Conservation (phyloP, 345 rosid genomes). For the Citrus trifoliata region DNA sequence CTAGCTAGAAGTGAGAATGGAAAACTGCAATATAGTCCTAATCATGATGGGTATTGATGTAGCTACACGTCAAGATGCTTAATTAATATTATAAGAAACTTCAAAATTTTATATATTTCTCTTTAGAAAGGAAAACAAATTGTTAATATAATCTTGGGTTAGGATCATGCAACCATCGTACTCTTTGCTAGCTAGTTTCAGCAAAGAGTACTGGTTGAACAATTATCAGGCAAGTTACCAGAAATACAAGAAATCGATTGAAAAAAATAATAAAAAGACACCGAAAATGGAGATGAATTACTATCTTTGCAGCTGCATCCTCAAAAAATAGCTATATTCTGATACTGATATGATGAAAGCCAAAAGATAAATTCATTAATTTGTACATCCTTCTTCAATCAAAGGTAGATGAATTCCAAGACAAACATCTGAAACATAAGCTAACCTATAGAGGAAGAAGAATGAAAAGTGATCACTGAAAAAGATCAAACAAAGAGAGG, state of each 20-base stretch:
- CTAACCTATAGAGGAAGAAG: conserved; percentile 27
- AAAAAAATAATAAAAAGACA: neutral
- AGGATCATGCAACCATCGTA: conserved; percentile 11
- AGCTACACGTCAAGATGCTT: neutral
- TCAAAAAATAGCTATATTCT: neutral
- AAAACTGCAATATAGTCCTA: too few species aligned
- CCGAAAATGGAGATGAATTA: neutral
- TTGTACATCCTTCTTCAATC: conserved; percentile 51
- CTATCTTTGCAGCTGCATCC: conserved; percentile 21
- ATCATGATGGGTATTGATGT: too few species aligned
- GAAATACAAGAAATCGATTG: conserved; percentile 1
- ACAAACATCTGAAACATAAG: conserved; percentile 22
- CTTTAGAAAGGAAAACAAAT: neutral
- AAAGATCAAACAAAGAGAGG: conserved; percentile 17
- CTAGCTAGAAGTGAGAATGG: too few species aligned
- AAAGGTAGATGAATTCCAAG: conserved; percentile 26
- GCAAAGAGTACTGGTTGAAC: conserved; percentile 9
- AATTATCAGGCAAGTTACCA: conserved; percentile 26
- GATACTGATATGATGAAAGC: neutral
- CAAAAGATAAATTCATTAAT: conserved; percentile 26
- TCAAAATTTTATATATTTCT: neutral
- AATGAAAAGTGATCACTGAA: conserved; percentile 20
- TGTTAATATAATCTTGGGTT: neutral
- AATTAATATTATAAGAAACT: neutral
- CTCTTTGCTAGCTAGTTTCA: neutral